A percentile compares a stretch with the other conserved stretches of the same genome.
Evolutionary conservation across 75 land plant species (phyloP).

Genomic region (Pinus tabuliformis): DNA sequence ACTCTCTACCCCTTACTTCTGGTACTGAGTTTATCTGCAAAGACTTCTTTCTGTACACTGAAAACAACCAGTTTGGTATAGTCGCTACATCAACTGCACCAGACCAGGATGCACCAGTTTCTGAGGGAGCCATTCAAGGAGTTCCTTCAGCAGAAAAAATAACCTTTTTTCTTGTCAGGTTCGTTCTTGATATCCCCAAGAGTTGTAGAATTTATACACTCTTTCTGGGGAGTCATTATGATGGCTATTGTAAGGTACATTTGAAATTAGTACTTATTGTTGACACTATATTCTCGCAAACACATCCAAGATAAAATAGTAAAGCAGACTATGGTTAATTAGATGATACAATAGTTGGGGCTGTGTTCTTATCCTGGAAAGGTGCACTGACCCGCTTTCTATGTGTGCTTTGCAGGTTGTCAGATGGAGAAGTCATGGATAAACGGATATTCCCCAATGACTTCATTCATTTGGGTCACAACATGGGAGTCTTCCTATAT

Average conservation of each 20-base stretch:
- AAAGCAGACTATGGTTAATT: not conserved
- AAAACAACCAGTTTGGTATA: conserved; percentile 69
- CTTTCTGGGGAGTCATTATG: too few relatives aligned
- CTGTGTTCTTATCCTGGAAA: not conserved
- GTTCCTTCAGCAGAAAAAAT: conserved; percentile 90
- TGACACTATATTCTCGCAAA: not conserved
- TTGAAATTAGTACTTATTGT: not conserved
- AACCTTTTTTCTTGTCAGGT: conserved; percentile 84
- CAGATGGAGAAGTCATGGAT: conserved; percentile 80
- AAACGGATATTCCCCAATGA: conserved; percentile 77
- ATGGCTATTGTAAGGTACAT: too few relatives aligned
- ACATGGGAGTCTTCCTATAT: conserved; percentile 81
- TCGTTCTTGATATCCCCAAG: not conserved
- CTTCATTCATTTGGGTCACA: conserved; percentile 73
- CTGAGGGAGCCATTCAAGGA: conserved; percentile 67
- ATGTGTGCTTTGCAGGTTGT: conserved; percentile 47
- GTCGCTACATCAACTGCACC: conserved; percentile 93
- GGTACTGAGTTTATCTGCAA: conserved; percentile 80
- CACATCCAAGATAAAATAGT: not conserved
- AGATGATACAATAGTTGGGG: not conserved
- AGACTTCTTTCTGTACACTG: conserved; percentile 82
- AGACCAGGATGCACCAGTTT: conserved; percentile 54
- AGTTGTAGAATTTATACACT: too few relatives aligned
- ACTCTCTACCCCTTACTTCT: conserved; percentile 61
- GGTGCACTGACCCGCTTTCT: not conserved